Percentiles rank a stretch among this genome's conserved stretches.
Conservation (phyloP, 2,329 filamentous ascomycete species). For the Grosmannia serpens region DNA sequence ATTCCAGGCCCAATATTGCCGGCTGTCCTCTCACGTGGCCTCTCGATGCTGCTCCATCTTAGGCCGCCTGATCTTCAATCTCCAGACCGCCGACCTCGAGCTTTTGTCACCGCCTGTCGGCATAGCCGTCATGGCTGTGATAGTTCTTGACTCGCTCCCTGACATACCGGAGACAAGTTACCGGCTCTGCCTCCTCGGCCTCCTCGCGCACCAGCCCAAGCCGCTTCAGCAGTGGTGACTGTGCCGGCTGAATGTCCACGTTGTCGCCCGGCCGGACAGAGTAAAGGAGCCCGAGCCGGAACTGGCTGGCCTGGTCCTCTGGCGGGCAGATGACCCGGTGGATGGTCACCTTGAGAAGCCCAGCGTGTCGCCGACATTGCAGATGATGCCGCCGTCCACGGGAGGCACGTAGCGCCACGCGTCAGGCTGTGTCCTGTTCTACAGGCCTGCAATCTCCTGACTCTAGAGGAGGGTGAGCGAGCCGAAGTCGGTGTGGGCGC, state of each 20-base stretch:
- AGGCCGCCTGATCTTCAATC: not conserved
- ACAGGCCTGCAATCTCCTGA: slow-evolving; percentile 71
- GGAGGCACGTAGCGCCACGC: slow-evolving; percentile 38
- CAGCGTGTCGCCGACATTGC: slow-evolving; percentile 26
- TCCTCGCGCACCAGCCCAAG: slow-evolving; percentile 26
- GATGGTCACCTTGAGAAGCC: slow-evolving; percentile 17
- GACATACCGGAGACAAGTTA: slow-evolving; percentile 32
- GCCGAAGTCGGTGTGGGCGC: slow-evolving; percentile 83
- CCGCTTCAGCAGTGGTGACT: slow-evolving; percentile 13
- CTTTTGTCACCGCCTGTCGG: not conserved
- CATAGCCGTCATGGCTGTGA: slow-evolving; percentile 18
- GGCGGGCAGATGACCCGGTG: slow-evolving; percentile 15
- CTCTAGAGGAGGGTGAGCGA: slow-evolving; percentile 65
- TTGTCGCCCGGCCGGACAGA: slow-evolving; percentile 29
- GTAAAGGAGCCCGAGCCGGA: slow-evolving; percentile 37
- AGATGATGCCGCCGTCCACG: slow-evolving; percentile 29
- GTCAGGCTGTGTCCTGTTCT: slow-evolving; percentile 54
- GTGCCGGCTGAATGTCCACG: slow-evolving; percentile 7
- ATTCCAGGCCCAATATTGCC: too few relatives aligned
- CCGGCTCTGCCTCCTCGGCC: slow-evolving; percentile 21
- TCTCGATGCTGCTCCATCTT: too few relatives aligned
- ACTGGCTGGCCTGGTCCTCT: slow-evolving; percentile 29
- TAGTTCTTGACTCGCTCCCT: slow-evolving; percentile 33
- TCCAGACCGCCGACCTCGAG: not conserved
- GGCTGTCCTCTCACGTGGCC: too few relatives aligned